These are phyloP conservation scores for Psilocybe tampanensis DNA, from an alignment of 768 basidiomycete species.

Conservation along the genomic window DNA sequence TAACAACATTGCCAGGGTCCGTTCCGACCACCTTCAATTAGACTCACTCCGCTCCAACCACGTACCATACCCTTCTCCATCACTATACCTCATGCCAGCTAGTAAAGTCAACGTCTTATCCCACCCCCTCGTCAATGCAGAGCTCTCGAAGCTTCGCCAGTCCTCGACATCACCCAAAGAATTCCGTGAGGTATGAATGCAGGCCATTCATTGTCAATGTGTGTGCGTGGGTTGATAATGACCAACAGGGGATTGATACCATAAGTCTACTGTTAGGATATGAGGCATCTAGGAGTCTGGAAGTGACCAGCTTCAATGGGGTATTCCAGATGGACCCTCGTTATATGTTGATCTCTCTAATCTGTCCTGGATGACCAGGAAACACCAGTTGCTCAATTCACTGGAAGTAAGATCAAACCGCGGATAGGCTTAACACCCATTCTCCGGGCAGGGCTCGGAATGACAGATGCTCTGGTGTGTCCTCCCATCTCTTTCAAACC, in stretches of 20 bases:
- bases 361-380: slow-evolving; percentile 39
- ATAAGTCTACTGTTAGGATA: slow-evolving; percentile 82
- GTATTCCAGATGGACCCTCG: slow-evolving; percentile 41
- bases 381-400: slow-evolving; percentile 82
- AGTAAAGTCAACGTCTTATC: slow-evolving; percentile 52
- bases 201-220: not conserved
- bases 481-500: slow-evolving; percentile 23
- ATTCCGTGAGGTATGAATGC: slow-evolving; percentile 67
- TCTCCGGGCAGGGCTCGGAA: slow-evolving; percentile 89
- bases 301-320: slow-evolving; percentile 62
- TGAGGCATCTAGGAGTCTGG: slow-evolving; percentile 74
- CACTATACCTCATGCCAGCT: slow-evolving; percentile 22
- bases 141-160: slow-evolving; percentile 71
- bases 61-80: not conserved
- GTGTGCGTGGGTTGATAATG: not conserved
- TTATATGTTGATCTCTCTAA: not conserved
- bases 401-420: slow-evolving; percentile 73
- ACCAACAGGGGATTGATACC: slow-evolving; percentile 65
- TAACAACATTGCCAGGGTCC: not conserved
- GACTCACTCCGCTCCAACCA: not conserved
- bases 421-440: slow-evolving; percentile 89
- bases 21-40: not conserved
- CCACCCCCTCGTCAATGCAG: slow-evolving; percentile 75
- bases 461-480: slow-evolving; percentile 80
- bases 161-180: slow-evolving; percentile 65